Percentiles rank a stretch among this genome's conserved stretches.
These are phyloP conservation scores for Coniferiporia sulphurascens DNA, from an alignment of 1,284 basidiomycete genomes.

Conservation along the genomic window DNA sequence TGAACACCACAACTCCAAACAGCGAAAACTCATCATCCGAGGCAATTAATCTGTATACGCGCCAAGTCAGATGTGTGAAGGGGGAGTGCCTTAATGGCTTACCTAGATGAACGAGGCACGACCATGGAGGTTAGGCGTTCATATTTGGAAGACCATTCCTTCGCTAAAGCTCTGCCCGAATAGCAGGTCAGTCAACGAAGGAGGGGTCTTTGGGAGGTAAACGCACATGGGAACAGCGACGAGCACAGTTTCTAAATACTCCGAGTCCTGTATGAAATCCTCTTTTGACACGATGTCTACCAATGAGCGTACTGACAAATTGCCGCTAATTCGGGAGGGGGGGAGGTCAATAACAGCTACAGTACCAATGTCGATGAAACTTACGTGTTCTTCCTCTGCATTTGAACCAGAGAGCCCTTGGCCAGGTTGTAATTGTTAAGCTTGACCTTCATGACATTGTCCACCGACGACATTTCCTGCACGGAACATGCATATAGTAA, in stretches of 20 bases:
- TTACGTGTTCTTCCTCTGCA: constrained; percentile 93
- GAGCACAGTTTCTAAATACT: constrained; percentile 90
- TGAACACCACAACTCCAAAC: constrained; percentile 88
- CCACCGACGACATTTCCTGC: constrained; percentile 87
- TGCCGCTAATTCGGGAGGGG: constrained; percentile 58
- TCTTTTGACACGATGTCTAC: constrained; percentile 83
- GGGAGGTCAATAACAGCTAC: constrained; percentile 8
- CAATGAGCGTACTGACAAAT: constrained; percentile 85
- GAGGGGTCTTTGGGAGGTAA: constrained; percentile 1
- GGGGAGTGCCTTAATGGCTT: constrained; percentile 28
- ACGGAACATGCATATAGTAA: constrained; percentile 3
- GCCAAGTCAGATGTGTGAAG: constrained; percentile 15
- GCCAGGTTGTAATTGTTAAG: constrained; percentile 90
- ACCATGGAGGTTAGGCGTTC: constrained; percentile 89
- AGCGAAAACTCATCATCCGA: constrained; percentile 89
- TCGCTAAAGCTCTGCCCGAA: constrained; percentile 54
- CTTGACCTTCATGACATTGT: constrained; percentile 87
- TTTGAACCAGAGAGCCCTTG: constrained; percentile 88
- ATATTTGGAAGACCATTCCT: constrained; percentile 89
- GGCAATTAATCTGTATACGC: constrained; percentile 49
- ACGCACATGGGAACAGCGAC: constrained; percentile 92
- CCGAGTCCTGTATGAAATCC: constrained; percentile 82
- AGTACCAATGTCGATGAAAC: constrained; percentile 27
- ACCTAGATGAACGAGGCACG: constrained; percentile 93
- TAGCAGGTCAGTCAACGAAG: constrained; percentile 11